Base-by-base conservation (phyloP, 345 rosid genomes). In the Geranium rotundifolium region DNA sequence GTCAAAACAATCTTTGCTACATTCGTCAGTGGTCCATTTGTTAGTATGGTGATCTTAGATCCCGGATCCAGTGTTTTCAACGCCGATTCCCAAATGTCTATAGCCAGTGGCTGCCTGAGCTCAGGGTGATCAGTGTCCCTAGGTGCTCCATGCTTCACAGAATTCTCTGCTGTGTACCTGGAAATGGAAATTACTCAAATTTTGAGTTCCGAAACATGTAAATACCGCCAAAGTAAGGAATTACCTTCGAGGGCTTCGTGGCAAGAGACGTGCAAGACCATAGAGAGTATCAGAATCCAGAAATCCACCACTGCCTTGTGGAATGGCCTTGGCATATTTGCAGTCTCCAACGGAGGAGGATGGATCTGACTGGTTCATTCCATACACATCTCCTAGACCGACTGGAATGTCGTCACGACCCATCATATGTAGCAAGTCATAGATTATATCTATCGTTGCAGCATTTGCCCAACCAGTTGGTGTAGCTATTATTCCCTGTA, bases 381-480 rank as follows among this genome's bases (percentile, higher is more conserved):
- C 88, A 63, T 75, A 81, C 17, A 83, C 49, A 18, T 82, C 79
- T 62, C 98, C 98, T 5, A 89, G 67, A 63, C 93, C 98, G 10
- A 92, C 88, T 0, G 82, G 95, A 69, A 92, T 85, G 76, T 92
- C 96, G 4, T 92, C 96, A 0, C 98, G 95, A 30, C 98, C 96
- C 98, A 92, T 92, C 98, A 92, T 92, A 71, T 92, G 98, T 69
- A 89, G 82, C 30, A 92, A 64, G 71, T 92, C 98, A 54, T 92
- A 92, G 50, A 92, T 70, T 18, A 82, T 75, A 64, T 92, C 98
- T 7, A 89, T 79, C 0, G 96, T 85, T 58, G 98, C 98, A 50
- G 96, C 89, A 71, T 85, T 89, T 46, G 98, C 96, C 98, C 98
- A 92, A 1, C 98, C 96, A 0, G 82, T 87, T 46, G 98, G 96